phyloP scores from a whole-genome alignment of 176 grass and related monocot species.

The Triticum dicoccoides region DNA sequence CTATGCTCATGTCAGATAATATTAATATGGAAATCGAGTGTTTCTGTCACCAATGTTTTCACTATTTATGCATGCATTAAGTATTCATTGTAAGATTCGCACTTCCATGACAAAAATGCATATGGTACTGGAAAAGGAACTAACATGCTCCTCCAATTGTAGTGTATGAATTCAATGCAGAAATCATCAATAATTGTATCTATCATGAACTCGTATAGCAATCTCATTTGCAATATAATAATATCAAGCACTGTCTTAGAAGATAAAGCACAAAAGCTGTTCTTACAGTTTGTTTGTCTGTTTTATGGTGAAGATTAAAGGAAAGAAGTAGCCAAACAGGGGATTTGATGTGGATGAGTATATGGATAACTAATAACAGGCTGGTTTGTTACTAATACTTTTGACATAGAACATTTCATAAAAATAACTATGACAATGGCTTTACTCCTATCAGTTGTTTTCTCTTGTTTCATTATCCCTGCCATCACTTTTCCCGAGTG shows the following conservation, averaged over 20 bases:
- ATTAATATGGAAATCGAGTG: background rate
- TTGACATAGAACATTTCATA: background rate
- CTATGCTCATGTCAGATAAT: background rate
- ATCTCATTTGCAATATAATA: background rate
- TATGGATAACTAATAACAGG: background rate
- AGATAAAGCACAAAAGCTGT: background rate
- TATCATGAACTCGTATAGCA: too few relatives aligned
- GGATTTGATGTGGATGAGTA: background rate
- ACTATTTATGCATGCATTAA: background rate
- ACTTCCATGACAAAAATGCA: background rate
- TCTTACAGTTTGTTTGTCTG: background rate
- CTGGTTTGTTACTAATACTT: background rate
- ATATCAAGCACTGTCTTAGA: background rate
- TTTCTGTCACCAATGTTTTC: background rate
- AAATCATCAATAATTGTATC: too few relatives aligned
- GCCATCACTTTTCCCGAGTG: background rate
- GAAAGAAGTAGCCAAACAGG: background rate
- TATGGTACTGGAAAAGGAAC: background rate
- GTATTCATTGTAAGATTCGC: background rate
- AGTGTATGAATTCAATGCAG: background rate
- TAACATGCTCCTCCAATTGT: background rate
- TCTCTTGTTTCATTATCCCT: background rate
- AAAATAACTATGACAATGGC: background rate
- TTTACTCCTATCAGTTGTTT: background rate
- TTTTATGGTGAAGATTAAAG: background rate